These are phyloP conservation scores for Tinospora cordifolia DNA, from an alignment of 164 flowering plant genomes.

Conservation along the genomic window DNA sequence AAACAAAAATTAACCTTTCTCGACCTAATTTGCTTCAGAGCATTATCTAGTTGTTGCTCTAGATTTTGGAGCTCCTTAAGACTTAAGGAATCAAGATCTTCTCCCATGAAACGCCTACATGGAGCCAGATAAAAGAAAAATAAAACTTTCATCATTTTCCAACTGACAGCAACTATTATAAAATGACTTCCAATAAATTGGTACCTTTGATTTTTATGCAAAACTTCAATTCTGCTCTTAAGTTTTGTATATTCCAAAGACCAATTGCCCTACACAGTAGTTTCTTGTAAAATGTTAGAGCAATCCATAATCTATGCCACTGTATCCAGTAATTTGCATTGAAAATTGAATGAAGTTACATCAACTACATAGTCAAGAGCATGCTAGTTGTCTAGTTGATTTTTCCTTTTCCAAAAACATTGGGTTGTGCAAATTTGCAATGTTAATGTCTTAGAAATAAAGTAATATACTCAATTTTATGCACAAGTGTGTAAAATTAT, in stretches of 20 bases:
- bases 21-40: constrained; percentile 55
- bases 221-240: constrained; percentile 40
- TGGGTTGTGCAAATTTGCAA: background rate
- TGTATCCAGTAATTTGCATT: background rate
- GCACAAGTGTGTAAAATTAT: background rate
- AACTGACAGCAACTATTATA: background rate
- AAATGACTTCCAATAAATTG: background rate
- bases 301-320: background rate
- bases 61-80: constrained; percentile 65
- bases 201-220: constrained; percentile 64
- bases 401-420: background rate
- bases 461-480: background rate
- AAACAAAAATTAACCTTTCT: constrained; percentile 44
- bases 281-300: background rate
- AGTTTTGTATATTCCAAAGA: constrained; percentile 51
- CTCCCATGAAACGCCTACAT: constrained; percentile 52
- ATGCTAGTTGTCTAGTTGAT: background rate
- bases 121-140: constrained; percentile 5
- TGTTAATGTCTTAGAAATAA: background rate
- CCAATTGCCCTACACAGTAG: constrained; percentile 37
- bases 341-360: background rate
- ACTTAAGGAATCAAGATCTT: constrained; percentile 54
- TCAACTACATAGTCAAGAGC: background rate
- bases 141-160: background rate
- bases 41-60: constrained; percentile 70